Evolutionary conservation across 2,329 filamentous ascomycete species (phyloP), one percentile per base, ranked within the genome.

Genomic region (Lachnellula cervina): DNA sequence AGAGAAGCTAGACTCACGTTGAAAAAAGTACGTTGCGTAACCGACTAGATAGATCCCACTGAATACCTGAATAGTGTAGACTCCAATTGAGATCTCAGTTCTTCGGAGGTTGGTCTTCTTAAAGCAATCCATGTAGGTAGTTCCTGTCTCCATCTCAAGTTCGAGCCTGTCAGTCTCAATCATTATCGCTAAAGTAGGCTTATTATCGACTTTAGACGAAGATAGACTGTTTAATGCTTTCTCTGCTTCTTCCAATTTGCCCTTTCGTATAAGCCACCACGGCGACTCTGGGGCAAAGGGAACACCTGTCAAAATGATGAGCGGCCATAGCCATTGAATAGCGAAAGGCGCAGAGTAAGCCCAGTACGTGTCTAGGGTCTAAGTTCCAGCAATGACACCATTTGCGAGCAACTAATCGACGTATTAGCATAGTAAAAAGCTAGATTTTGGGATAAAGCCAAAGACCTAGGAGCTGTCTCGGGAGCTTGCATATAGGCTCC

Each of bases 121-220:
- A 72, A 83, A 82, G 64, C 79, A 80, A 61, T 82, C 77, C 4
- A 61, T 52, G 61, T 80, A 81, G 0, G 63, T 70, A 0, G 74
- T 73, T 3, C 77, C 76, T 0, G 62, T 67, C 9, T 70, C 69
- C 0, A 70, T 59, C 49, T 79, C 74, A 52, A 75, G 70, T 63
- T 84, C 81, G 1, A 81, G 69, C 46, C 76, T 70, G 60, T 83
- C 77, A 0, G 80, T 84, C 62, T 82, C 75, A 17, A 76, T 69
- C 58, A 85, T 83, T 59, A 78, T 75, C 3, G 79, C 75, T 9
- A 83, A 63, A 3, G 73, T 72, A 62, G 76, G 70, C 16, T 78
- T 71, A 7, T 70, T 66, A 35, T 74, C 71, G 53, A 75, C 53
- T 47, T 57, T 67, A 59, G 58, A 57, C 55, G 81, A 82, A 51